Base-by-base conservation (phyloP, 768 basidiomycete species). In the Mycena capillaripes region DNA sequence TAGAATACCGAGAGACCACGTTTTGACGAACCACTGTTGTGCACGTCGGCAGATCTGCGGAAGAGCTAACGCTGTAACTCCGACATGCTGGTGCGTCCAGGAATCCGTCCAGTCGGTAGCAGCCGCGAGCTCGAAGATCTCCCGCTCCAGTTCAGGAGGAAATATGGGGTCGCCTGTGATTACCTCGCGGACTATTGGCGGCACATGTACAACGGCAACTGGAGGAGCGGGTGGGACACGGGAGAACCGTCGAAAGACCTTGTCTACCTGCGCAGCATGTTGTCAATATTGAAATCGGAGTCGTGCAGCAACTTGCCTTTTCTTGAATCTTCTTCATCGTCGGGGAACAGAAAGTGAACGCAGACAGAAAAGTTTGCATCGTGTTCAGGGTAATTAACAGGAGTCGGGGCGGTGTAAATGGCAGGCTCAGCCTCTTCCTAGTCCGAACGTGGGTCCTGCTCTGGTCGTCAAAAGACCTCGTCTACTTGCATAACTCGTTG, bases 61-160 rank as follows among this genome's bases (percentile, higher is more conserved):
- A 10, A 72, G 64, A 17, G 29, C 65, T 2, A 72, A 59, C 5
- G 62, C 46, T 10, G 60, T 67, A 30, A 44, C 65, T n/a, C 71
- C 60, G 16, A 62, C 52, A 62, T 67, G 53, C 59, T 72, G 70
- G 46, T 44, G 71, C 44, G 40, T 44, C 71, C 71, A 69, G 21
- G 30, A 27, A 57, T 56, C 38, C 14, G 19, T 2, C 16, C 29
- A 11, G 52, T 66, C 71, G 3, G 19, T 61, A n/a, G 30, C 55
- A 2, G 60, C 71, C 29, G n/a, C 71, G 8, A 72, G 60, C 66
- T 68, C 66, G 34, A 72, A 72, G n/a, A 72, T 72, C 27, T 56
- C 27, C 7, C 71, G 71, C 53, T 72, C 71, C 30, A 72, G 55
- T 46, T 72, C 71, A 11, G 71, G 71, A 23, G 71, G 71, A 25